Evolutionary conservation across 805 yeast species (phyloP).

Genomic region (Saccharomyces jurei): DNA sequence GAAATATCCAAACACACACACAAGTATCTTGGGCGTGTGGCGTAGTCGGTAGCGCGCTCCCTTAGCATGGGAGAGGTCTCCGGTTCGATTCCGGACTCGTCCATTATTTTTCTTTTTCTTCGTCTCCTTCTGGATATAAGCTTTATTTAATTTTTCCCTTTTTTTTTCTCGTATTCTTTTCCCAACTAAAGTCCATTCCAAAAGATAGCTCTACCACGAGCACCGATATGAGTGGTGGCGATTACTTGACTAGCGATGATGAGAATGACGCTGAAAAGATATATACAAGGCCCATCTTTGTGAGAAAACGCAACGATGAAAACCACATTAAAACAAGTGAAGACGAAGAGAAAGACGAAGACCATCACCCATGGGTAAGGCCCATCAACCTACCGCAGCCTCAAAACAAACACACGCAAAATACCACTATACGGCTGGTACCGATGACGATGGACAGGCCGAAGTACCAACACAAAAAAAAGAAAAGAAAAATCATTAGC

Average conservation of each 20-base stretch:
- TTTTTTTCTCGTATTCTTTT: neutral
- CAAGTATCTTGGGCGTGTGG: too few relatives aligned
- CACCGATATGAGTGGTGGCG: neutral
- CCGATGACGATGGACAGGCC: neutral
- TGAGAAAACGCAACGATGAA: neutral
- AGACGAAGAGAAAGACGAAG: neutral
- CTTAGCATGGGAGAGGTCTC: conserved; percentile 69
- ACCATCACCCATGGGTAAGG: neutral
- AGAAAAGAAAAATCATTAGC: neutral
- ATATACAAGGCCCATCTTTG: neutral
- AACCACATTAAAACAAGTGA: neutral
- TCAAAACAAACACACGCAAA: neutral
- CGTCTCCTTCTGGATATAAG: neutral
- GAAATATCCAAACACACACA: too few relatives aligned
- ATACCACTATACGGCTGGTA: neutral
- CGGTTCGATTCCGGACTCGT: conserved; percentile 70
- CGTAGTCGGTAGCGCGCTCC: conserved; percentile 73
- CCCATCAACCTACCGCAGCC: neutral
- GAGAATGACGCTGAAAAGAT: neutral
- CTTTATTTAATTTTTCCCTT: neutral
- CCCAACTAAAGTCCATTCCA: neutral
- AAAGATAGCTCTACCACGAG: neutral
- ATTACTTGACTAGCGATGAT: neutral
- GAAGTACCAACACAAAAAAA: neutral
- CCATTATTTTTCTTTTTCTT: conserved; percentile 34